Evolutionary conservation across 805 yeast species (phyloP).

Genomic region (Candida glaebosa): DNA sequence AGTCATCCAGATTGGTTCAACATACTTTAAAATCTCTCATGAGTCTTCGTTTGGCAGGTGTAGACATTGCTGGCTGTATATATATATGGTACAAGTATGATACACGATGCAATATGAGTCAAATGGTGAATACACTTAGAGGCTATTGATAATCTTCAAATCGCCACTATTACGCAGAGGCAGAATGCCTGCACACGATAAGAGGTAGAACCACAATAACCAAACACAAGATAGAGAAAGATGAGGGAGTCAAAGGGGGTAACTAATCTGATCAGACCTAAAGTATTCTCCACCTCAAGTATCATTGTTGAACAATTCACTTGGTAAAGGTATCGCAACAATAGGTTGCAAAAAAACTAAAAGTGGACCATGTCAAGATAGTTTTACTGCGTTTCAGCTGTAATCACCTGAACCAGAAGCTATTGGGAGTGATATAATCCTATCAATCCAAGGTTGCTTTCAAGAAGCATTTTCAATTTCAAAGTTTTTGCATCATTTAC

Average conservation of each 20-base stretch:
- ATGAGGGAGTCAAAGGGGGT: neutral
- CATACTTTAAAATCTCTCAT: constrained; percentile 95
- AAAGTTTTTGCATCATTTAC: no score
- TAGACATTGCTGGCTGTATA: constrained; percentile 59
- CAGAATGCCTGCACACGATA: neutral
- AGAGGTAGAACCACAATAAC: neutral
- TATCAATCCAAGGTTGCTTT: no score
- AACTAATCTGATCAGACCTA: neutral
- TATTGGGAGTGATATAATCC: no score
- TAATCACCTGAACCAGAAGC: no score
- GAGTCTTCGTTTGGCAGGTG: constrained; percentile 97
- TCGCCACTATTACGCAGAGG: constrained; percentile 1
- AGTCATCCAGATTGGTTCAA: constrained; percentile 4
- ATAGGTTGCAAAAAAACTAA: no score
- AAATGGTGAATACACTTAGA: neutral
- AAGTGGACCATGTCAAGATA: no score
- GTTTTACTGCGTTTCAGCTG: no score
- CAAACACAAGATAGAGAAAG: neutral
- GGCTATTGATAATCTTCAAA: neutral
- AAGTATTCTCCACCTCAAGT: no score
- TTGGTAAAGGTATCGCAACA: no score
- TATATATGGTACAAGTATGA: neutral
- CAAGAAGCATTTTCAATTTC: no score
- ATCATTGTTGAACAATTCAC: no score
- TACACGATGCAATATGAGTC: neutral